Evolutionary conservation across 2,329 filamentous ascomycete genomes (phyloP), one percentile per base, ranked within the genome.

Genomic region (Epichloe sp.): DNA sequence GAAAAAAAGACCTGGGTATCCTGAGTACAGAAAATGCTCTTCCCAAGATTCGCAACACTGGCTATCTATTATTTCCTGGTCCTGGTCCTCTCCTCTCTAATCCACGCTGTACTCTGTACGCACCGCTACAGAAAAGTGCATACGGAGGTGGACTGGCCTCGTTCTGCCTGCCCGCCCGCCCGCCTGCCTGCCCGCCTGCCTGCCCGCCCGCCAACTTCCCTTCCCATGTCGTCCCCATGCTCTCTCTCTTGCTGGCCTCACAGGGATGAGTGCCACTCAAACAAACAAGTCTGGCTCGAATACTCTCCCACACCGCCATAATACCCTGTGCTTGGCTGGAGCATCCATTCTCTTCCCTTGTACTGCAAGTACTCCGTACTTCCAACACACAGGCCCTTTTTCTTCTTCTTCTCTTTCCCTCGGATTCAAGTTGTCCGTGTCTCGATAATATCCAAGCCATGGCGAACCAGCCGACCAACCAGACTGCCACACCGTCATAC

Each of bases 1-100:
- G 43, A 36, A 47, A 23, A 35, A 43, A 43, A 44, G 31, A 43
- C 40, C 47, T 49, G 47, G 47, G 47, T 49, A 49, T 49, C 47
- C 47, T 43, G 31, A 35, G 47, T 44, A 49, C 47, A 43, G 47
- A 42, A 35, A 49, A 15, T 15, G 21, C 42, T 42, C 34, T 49
- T 36, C 41, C 41, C 48, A 35, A 42, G 38, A 35, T 19, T 42
- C n/a, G 23, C 47, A 42, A 42, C 37, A 7, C 38, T 48, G 17
- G 7, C 37, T 10, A 14, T 48, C 50, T 45, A 40, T 48, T 45
- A 40, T 48, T 49, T 26, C 31, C 19, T 43, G 37, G 21, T 49
- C 26, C 19, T 48, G 38, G 17, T 23, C 40, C 19, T 19, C 23
- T 19, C 42, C 14, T 4, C 21, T 14, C 2, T 2, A 31, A 37